Base-by-base conservation (phyloP, 306 rosid species). In the Mimosa pudica region DNA sequence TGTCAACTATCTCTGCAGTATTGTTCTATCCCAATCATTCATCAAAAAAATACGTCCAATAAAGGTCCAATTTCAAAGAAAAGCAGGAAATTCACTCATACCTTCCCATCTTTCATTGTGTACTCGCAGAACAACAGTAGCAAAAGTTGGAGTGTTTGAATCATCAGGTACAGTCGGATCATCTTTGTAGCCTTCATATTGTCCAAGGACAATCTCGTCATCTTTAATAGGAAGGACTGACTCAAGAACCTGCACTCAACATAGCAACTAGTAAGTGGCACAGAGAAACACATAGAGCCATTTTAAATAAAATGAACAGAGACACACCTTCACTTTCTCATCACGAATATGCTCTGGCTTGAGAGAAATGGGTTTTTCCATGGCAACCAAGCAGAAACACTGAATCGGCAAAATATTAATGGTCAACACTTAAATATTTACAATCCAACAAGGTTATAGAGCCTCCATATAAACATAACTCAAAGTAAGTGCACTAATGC, bases 21-120 rank as follows among this genome's bases (percentile, higher is more conserved):
- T 46, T 62, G 61, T 46, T 48, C 30, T 83, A 35, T 75, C 49
- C 80, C 61, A 61, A 81, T 62, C 51, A 74, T 77, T 81, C 47
- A 68, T 54, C 24, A 46, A 48, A 61, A 24, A 24, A 70, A 48
- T 69, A 70, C 63, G 66, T 51, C 49, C 47, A 82, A 80, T 30
- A 30, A 64, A 81, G 35, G 71, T 76, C 44, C 33, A 51, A 62
- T n/a, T n/a, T n/a, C 42, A 71, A 74, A 76, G 74, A 20, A 76
- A 69, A 38, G 82, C 65, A 12, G 13, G 77, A 36, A 46, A 8
- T 79, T 41, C 78, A 71, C 61, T 30, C 76, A 49, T 84, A 92
- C 99, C 99, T 75, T 95, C 99, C 99, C 99, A 95, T 91, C 99
- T 88, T 88, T 95, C 99, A 77, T 91, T 95, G 83, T 91, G 92